These are phyloP conservation scores for Thuja plicata DNA, from an alignment of 83 land plant genomes.

Conservation along the genomic window DNA sequence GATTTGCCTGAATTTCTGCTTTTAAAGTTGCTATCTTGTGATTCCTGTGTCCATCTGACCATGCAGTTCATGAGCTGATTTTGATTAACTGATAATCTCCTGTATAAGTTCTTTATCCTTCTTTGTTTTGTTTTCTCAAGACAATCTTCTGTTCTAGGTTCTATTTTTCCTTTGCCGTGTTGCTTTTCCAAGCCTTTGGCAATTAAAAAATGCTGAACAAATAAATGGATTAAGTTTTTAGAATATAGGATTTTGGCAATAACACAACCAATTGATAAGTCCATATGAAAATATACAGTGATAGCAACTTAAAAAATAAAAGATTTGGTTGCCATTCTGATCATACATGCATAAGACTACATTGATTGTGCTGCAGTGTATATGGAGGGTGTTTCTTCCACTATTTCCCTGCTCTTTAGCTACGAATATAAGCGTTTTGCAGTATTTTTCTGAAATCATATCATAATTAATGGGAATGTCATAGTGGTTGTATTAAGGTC, in stretches of 20 bases:
- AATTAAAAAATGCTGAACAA: neutral
- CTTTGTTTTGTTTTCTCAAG: too few relatives aligned
- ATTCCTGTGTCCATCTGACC: neutral
- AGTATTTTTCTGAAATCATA: too few relatives aligned
- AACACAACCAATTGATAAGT: neutral
- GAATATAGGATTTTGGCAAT: neutral
- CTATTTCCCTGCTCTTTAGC: neutral
- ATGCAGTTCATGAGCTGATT: neutral
- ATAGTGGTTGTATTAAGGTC: too few relatives aligned
- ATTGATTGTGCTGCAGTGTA: neutral
- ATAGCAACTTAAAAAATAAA: neutral
- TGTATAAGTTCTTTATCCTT: too few relatives aligned
- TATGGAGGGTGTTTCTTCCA: neutral
- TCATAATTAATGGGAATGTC: too few relatives aligned
- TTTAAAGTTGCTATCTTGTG: neutral
- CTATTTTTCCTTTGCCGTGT: neutral
- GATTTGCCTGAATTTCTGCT: neutral
- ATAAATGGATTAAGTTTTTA: too few relatives aligned
- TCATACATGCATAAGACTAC: neutral
- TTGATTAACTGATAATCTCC: too few relatives aligned
- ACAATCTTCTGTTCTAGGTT: neutral
- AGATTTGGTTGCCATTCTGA: too few relatives aligned
- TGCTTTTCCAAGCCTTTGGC: neutral
- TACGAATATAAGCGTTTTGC: too few relatives aligned
- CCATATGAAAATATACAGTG: neutral